These are phyloP conservation scores for Ustilago tritici DNA, from an alignment of 1,284 basidiomycete genomes.

Conservation along the genomic window DNA sequence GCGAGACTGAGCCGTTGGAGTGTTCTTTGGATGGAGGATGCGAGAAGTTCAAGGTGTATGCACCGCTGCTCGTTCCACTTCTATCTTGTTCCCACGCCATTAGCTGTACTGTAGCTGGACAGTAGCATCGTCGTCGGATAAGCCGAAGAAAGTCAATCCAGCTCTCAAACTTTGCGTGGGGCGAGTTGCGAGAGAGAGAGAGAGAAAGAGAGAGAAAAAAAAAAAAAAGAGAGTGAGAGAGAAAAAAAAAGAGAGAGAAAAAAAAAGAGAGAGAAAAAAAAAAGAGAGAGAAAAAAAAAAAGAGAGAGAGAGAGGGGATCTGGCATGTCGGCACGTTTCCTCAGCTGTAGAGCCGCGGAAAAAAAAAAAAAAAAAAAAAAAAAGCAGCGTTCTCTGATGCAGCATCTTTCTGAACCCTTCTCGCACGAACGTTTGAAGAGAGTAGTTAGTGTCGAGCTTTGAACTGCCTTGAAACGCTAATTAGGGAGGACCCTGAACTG, in stretches of 20 bases:
- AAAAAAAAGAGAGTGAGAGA: no score
- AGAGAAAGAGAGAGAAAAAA: no score
- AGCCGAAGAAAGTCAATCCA: neutral
- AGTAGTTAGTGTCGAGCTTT: neutral
- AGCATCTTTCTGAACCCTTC: neutral
- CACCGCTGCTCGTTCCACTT: neutral
- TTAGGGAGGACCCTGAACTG: constrained; percentile 7
- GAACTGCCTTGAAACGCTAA: neutral
- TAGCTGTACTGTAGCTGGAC: neutral
- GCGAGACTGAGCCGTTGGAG: constrained; percentile 1
- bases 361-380: neutral
- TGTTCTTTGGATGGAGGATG: constrained; percentile 2
- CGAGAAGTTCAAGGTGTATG: neutral
- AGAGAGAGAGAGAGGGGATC: neutral
- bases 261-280: no score
- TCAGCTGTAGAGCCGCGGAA: neutral
- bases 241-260: no score
- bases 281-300: no score
- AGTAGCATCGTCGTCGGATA: neutral
- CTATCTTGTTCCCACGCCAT: neutral
- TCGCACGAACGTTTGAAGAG: neutral
- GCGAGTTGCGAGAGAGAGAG: no score
- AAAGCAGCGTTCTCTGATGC: neutral
- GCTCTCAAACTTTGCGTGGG: no score
- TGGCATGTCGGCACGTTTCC: neutral